These are phyloP conservation scores for Parachaetomium inaequale DNA, from an alignment of 495 filamentous ascomycete species.

Conservation along the genomic window DNA sequence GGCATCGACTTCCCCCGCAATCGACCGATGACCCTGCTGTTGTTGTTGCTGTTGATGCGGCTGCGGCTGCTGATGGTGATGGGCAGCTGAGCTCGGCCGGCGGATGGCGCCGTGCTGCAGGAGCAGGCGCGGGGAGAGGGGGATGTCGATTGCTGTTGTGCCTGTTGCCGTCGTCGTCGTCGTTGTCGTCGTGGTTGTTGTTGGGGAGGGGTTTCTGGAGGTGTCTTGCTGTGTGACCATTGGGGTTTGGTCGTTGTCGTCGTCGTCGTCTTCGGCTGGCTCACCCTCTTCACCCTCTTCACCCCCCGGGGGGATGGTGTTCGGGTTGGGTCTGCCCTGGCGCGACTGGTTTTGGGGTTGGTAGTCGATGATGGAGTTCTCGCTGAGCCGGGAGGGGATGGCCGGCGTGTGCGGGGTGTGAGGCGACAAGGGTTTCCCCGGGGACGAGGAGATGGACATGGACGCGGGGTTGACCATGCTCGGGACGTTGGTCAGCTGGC, in stretches of 20 bases:
- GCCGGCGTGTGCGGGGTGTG: slow-evolving; percentile 94
- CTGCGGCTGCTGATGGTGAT: slow-evolving; percentile 38
- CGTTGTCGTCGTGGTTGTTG: background rate
- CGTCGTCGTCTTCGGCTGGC: slow-evolving; percentile 30
- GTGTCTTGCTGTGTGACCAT: slow-evolving; percentile 33
- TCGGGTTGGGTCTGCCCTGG: slow-evolving; percentile 21
- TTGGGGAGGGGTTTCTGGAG: slow-evolving; percentile 53
- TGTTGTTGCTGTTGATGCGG: slow-evolving; percentile 37
- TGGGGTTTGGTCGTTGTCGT: slow-evolving; percentile 36
- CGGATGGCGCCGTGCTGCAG: slow-evolving; percentile 36
- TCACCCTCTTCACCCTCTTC: slow-evolving; percentile 36
- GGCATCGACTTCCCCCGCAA: slow-evolving; percentile 58
- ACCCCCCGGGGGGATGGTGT: slow-evolving; percentile 22
- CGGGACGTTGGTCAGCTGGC: slow-evolving; percentile 77
- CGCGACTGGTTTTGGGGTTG: slow-evolving; percentile 34
- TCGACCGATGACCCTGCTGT: slow-evolving; percentile 45
- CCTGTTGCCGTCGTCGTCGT: slow-evolving; percentile 53
- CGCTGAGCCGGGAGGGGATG: slow-evolving; percentile 86
- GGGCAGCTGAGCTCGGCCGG: slow-evolving; percentile 75
- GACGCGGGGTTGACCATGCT: slow-evolving; percentile 78
- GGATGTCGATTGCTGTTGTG: slow-evolving; percentile 34
- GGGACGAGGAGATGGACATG: slow-evolving; percentile 81
- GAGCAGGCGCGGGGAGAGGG: slow-evolving; percentile 59
- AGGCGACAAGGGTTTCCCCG: slow-evolving; percentile 86
- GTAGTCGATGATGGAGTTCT: slow-evolving; percentile 80